A percentile compares a stretch with the other conserved stretches of the same genome.
Evolutionary conservation across 1,284 basidiomycete genomes (phyloP).

Genomic region (Ganoderma sinense): DNA sequence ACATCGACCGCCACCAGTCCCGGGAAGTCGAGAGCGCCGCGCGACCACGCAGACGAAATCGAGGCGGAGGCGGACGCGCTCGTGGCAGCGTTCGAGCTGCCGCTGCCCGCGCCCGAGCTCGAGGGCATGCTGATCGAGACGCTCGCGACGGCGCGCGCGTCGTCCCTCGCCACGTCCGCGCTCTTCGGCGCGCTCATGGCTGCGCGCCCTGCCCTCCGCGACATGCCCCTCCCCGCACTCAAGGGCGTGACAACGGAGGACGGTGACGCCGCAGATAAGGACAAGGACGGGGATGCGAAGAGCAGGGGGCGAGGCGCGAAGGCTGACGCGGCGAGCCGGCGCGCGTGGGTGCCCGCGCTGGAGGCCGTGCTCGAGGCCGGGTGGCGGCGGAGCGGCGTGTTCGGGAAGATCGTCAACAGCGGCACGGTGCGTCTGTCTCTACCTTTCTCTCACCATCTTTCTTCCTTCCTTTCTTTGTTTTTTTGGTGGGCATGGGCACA

Average conservation of each 20-base stretch:
- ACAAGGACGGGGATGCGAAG: background rate
- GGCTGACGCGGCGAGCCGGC: conserved; percentile 30
- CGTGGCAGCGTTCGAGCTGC: conserved; percentile 22
- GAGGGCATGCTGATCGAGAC: conserved; percentile 73
- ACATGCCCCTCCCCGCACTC: conserved; percentile 22
- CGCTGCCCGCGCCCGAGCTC: conserved; percentile 37
- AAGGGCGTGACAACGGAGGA: conserved; percentile 4
- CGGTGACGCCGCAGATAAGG: conserved; percentile 9
- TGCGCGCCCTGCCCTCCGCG: conserved; percentile 56
- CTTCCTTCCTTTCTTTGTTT: background rate
- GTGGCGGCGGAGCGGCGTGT: conserved; percentile 61
- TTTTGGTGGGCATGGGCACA: conserved; percentile 3
- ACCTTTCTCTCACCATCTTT: background rate
- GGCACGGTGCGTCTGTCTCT: conserved; percentile 50
- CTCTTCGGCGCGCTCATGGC: conserved; percentile 59
- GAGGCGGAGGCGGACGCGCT: conserved; percentile 4
- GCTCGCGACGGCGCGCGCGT: conserved; percentile 76
- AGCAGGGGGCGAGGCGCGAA: conserved; percentile 15
- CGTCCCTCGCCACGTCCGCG: conserved; percentile 64
- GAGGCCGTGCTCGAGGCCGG: conserved; percentile 58
- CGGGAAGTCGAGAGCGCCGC: background rate
- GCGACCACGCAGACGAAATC: background rate
- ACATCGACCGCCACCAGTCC: background rate
- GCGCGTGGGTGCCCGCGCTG: conserved; percentile 58
- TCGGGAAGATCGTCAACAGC: conserved; percentile 74